Conservation (phyloP, 805 yeast genomes). For the Dipodascopsis uninucleata region DNA sequence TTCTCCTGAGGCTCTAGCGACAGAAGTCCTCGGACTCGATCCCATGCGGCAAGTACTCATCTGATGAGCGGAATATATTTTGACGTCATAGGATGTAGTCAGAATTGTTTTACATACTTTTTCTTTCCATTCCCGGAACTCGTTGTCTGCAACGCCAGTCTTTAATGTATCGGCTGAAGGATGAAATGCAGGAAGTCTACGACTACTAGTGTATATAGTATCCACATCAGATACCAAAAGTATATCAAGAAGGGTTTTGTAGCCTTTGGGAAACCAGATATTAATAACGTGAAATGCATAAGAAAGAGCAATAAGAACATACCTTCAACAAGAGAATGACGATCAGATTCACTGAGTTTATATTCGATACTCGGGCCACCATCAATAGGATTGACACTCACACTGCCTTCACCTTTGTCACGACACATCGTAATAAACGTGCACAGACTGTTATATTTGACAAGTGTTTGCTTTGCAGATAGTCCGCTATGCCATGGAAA, state of each 20-base stretch:
- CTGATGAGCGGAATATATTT: constrained; percentile 51
- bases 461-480: constrained; percentile 36
- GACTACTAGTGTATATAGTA: constrained; percentile 5
- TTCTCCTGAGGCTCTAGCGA: constrained; percentile 45
- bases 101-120: too few relatives aligned
- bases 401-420: constrained; percentile 45
- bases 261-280: constrained; percentile 5
- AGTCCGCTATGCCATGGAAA: constrained; percentile 45
- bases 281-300: neutral
- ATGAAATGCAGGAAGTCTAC: constrained; percentile 8
- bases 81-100: constrained; percentile 37
- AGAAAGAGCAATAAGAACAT: neutral
- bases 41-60: constrained; percentile 54
- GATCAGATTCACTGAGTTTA: constrained; percentile 42
- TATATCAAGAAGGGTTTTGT: too few relatives aligned
- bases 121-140: constrained; percentile 39
- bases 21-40: constrained; percentile 44
- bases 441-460: constrained; percentile 41
- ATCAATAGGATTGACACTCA: constrained; percentile 38
- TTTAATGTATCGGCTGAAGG: constrained; percentile 35
- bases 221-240: constrained; percentile 10
- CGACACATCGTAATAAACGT: constrained; percentile 46
- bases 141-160: constrained; percentile 43
- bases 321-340: constrained; percentile 24
- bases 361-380: constrained; percentile 41